phyloP scores from a whole-genome alignment of 148 eudicot species.

The Cornus kousa region DNA sequence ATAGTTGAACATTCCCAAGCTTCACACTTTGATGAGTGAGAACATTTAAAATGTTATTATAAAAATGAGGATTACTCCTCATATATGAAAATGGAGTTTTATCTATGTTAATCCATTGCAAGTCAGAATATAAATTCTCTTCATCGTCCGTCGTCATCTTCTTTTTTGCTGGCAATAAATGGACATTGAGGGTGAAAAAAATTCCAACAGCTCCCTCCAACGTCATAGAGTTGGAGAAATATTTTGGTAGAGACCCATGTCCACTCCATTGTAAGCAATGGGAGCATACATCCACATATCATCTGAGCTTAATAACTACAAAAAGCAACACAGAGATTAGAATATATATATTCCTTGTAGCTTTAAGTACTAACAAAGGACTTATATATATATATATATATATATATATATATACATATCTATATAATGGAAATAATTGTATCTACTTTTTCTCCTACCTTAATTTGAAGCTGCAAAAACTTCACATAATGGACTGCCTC shows the following conservation, averaged over 20 bases:
- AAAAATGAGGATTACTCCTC: conserved; percentile 4
- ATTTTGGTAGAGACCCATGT: conserved; percentile 42
- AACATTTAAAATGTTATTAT: not conserved
- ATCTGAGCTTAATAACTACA: conserved; percentile 73
- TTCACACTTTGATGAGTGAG: too few species aligned
- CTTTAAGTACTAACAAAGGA: not conserved
- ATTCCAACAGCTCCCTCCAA: not conserved
- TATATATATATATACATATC: too few species aligned
- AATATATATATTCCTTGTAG: not conserved
- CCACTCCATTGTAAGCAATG: conserved; percentile 66
- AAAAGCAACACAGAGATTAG: not conserved
- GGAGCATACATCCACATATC: conserved; percentile 81
- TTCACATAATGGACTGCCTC: conserved; percentile 65
- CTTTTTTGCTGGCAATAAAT: not conserved
- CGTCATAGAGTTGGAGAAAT: conserved; percentile 34
- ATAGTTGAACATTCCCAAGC: too few species aligned
- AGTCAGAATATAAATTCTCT: not conserved
- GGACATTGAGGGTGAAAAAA: not conserved
- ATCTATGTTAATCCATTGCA: not conserved
- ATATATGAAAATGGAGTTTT: not conserved
- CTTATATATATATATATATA: too few species aligned
- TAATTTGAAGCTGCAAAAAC: conserved; percentile 59
- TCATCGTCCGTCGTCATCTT: too few species aligned
- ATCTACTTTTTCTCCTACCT: conserved; percentile 22
- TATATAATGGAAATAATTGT: not conserved